Base-by-base conservation (phyloP, 805 yeast species). In the Zygoascus flipseniorum region DNA sequence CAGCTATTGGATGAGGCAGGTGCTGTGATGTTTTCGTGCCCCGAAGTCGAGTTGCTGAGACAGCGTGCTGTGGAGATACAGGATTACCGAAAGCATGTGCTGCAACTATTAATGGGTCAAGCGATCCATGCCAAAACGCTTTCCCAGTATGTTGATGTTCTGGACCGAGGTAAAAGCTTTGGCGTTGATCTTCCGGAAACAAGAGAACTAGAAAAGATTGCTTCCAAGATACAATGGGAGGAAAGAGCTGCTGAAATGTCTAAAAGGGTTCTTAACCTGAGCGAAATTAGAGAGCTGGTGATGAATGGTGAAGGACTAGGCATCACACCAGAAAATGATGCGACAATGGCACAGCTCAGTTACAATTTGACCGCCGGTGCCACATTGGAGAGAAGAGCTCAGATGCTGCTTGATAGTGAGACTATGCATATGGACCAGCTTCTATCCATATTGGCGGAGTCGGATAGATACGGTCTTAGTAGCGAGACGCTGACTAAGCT, bases 11-110 rank as follows among this genome's bases (percentile, higher is more conserved):
- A 69, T 16, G 71, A 72, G 45, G 78, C 83, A 4, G 79, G 83
- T 2, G 60, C 63, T 0, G 60, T 83, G 54, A 75, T 78, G 19
- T 77, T 85, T 52, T 65, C 74, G 2, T 70, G 80, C 16, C 76
- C 80, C 0, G 93, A 86, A 61, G 72, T 82, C 58, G 83, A 78
- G 18, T 84, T 79, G 60, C 65, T 86, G 11, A 54, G 75, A 3
- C 84, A 79, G 56, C 73, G 81, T 47, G 74, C 76, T 4, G 66
- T 61, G 31, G 85, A 80, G 57, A 73, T 85, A 43, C 72, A 71
- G 48, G 72, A 72, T 4, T 42, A 42, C 44, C 44, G 44, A 16
- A 18, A 16, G 13, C 44, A 42, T 11, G 20, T 42, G 20, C 26
- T 16, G 5, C 44, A 16, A 5, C 44, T 42, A 4, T 18, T 42